Percentiles rank a stretch among this genome's conserved stretches.
These are phyloP conservation scores for Dimargaris xerosporica DNA, from an alignment of 192 early-diverging fungal genomes.

Conservation along the genomic window DNA sequence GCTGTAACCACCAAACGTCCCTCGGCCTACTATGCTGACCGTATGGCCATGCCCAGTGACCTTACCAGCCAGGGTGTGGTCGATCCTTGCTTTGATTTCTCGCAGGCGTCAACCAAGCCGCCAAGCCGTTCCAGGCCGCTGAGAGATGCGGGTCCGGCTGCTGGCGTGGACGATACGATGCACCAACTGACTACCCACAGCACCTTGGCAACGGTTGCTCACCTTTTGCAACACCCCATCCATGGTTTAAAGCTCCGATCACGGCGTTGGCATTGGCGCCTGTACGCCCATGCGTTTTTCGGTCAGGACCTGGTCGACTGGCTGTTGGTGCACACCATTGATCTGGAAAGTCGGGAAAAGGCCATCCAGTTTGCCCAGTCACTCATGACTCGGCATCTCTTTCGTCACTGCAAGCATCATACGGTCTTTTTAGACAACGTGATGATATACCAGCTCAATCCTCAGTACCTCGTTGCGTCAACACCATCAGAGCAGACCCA, in stretches of 20 bases:
- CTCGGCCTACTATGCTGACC: slow-evolving; percentile 1
- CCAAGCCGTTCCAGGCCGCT: neutral
- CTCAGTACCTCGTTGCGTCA: slow-evolving; percentile 18
- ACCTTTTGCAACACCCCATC: slow-evolving; percentile 50
- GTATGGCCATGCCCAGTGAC: no score
- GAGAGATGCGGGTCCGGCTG: no score
- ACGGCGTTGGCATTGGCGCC: slow-evolving; percentile 69
- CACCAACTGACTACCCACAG: slow-evolving; percentile 32
- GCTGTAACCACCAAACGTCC: slow-evolving; percentile 7
- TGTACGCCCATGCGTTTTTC: slow-evolving; percentile 56
- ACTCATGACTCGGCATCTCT: slow-evolving; percentile 57
- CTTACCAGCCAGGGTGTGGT: no score
- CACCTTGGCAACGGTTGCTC: slow-evolving; percentile 34
- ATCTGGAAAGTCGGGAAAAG: slow-evolving; percentile 54
- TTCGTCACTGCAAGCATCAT: slow-evolving; percentile 40
- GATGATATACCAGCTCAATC: slow-evolving; percentile 68
- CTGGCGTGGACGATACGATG: no score
- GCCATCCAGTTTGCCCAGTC: slow-evolving; percentile 67
- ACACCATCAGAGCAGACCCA: neutral
- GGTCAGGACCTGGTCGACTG: slow-evolving; percentile 83
- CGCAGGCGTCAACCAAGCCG: no score
- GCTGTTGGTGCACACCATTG: slow-evolving; percentile 59
- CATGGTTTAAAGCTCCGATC: slow-evolving; percentile 53
- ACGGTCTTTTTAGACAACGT: slow-evolving; percentile 75
- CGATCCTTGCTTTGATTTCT: no score